These are phyloP conservation scores for Citeromyces nyonsensis DNA, from an alignment of 805 yeast genomes.

Conservation along the genomic window DNA sequence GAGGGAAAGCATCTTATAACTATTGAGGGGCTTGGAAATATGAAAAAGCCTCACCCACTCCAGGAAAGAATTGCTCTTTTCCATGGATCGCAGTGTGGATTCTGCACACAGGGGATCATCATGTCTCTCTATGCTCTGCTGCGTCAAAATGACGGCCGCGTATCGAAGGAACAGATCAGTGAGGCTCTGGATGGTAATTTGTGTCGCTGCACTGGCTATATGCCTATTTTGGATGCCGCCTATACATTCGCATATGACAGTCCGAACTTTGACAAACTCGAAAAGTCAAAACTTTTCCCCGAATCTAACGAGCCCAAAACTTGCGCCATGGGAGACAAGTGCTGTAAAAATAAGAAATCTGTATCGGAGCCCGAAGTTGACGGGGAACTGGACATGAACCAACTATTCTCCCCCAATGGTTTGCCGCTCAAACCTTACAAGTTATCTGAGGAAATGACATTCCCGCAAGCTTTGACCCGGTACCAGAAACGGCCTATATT, in stretches of 20 bases:
- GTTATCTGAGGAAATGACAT: conserved; percentile 20
- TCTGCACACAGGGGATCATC: conserved; percentile 34
- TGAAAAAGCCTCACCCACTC: conserved; percentile 26
- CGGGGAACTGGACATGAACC: conserved; percentile 16
- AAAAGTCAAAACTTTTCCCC: conserved; percentile 5
- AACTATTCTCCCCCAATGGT: conserved; percentile 21
- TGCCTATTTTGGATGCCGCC: conserved; percentile 31
- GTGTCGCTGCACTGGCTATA: conserved; percentile 33
- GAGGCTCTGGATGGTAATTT: conserved; percentile 31
- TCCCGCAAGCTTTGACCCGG: conserved; percentile 19
- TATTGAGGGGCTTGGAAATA: conserved; percentile 28
- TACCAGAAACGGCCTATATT: conserved; percentile 13
- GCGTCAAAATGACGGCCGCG: conserved; percentile 19
- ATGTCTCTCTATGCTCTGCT: conserved; percentile 27
- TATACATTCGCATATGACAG: conserved; percentile 21
- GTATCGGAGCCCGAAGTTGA: conserved; percentile 9
- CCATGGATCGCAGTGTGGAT: conserved; percentile 36
- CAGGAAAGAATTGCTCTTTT: conserved; percentile 30
- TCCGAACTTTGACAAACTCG: conserved; percentile 12
- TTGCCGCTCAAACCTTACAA: conserved; percentile 21
- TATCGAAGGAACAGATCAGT: conserved; percentile 19
- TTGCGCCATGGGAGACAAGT: conserved; percentile 8
- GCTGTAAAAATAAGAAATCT: conserved; percentile 6
- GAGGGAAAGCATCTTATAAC: conserved; percentile 31
- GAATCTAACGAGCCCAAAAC: neutral